Base-by-base conservation (phyloP, 441 rosid genomes). In the Omphalea diandra region DNA sequence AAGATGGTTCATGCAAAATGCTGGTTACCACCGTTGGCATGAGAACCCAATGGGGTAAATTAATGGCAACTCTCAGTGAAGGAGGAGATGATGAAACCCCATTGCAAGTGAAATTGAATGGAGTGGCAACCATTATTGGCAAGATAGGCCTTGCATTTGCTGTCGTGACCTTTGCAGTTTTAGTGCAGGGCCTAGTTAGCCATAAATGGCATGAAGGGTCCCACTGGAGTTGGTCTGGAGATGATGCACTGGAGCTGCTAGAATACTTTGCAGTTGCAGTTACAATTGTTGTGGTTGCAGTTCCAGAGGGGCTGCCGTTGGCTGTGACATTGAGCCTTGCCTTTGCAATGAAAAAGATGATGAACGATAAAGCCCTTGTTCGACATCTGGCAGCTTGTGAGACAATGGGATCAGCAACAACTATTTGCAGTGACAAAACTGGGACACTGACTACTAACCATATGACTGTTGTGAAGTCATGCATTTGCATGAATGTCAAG, bases 281-380 rank as follows among this genome's bases (percentile, higher is more conserved):
- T 38, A 88, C 88, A 0, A 84, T 87, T 41, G 77, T 87, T 6
- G 88, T 83, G 0, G 87, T 88, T n/a, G 88, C 88, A 7, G 82
- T 88, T 44, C 92, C 90, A 0, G 92, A 85, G 56, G 92, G 92
- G 49, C 53, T 84, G 59, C 88, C 88, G 0, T 68, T 87, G 18
- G 92, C 90, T 7, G 84, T 85, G 67, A 85, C 88, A 0, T 66
- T 85, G 47, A 83, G 82, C 15, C 76, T 84, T 36, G 90, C 92
- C 7, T 87, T 80, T 74, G 83, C 88, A 1, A 87, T 85, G 89
- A 87, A 83, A 76, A 67, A 75, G 33, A 83, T 87, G 89, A 83
- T 87, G 85, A 75, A 44, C 1, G 91, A 85, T 47, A 72, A 75
- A 32, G 88, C 83, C 1, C 63, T 85, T 60, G 87, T 80, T n/a